phyloP scores from a whole-genome alignment of 2,329 filamentous ascomycete species.

The Beauveria scarabaeidicola region DNA sequence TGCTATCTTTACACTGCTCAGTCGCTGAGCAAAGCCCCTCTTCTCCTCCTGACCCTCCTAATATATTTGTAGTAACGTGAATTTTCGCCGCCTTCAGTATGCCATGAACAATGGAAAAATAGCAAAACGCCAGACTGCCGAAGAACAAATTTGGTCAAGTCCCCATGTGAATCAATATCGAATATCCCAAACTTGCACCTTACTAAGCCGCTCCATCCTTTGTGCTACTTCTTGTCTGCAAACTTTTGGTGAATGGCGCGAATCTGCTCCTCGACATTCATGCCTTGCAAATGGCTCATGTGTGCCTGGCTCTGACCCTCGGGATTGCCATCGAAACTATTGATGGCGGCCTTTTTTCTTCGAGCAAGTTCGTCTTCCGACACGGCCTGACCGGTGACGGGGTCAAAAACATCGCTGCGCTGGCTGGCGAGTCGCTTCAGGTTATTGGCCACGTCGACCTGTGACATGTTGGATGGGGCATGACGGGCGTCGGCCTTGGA shows the following conservation, averaged over 20 bases:
- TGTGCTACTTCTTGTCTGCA: constrained; percentile 28
- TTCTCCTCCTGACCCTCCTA: neutral
- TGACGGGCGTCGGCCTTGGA: constrained; percentile 80
- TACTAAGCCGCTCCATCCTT: neutral
- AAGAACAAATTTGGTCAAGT: neutral
- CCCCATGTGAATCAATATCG: neutral
- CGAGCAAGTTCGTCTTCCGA: constrained; percentile 66
- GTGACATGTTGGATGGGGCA: constrained; percentile 77
- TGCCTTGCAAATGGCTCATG: constrained; percentile 52
- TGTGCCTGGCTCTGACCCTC: constrained; percentile 48
- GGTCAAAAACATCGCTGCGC: constrained; percentile 79
- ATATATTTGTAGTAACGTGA: neutral
- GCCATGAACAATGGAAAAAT: neutral
- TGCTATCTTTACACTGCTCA: constrained; percentile 5
- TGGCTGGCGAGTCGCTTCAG: constrained; percentile 90
- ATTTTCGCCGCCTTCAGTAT: neutral
- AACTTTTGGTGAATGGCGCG: constrained; percentile 52
- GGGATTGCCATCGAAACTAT: constrained; percentile 57
- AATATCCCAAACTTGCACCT: neutral
- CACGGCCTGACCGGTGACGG: constrained; percentile 56
- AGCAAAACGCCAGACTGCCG: constrained; percentile 3
- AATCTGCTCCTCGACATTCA: constrained; percentile 83
- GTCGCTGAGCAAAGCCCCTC: neutral
- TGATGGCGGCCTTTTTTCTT: constrained; percentile 63
- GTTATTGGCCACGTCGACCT: constrained; percentile 83